Base-by-base conservation (phyloP, 1,139 yeast genomes). In the Ogataea hybrid region DNA sequence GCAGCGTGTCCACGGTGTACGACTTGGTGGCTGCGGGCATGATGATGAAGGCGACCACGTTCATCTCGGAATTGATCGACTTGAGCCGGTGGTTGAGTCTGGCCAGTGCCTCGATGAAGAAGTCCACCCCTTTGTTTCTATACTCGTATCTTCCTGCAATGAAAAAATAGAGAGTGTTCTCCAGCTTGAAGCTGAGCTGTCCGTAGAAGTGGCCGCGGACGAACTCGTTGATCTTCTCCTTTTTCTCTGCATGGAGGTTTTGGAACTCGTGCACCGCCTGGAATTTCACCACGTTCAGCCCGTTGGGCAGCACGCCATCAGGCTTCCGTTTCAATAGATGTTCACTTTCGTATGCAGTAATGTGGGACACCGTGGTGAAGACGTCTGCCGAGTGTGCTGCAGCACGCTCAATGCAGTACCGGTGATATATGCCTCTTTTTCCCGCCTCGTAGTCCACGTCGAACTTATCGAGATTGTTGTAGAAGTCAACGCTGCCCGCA, bases 361-460 rank as follows among this genome's bases (percentile, higher is more conserved):
- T 92, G 59, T 92, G 95, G 16, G 96, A 87, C 12, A 92, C 98
- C 0, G 98, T 92, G 32, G 98, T 92, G 71, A 92, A 92, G 23
- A 92, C 98, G 65, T 92, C 98, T 12, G 96, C 89, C 9, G 94
- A 77, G 62, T 92, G 98, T 16, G 97, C 90, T 6, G 97, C 97
- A 2, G 96, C 89, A 46, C 98, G 77, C 68, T 92, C 98, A 52
- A 92, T 85, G 65, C 98, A 92, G 67, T 92, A 92, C 52, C 98
- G 78, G 62, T 92, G 98, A 66, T 92, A 92, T 54, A 92, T 92
- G 42, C 98, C 98, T 55, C 97, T 74, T 67, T 89, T 90, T 16
- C 98, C 98, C 9, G 97, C 97, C 67, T 92, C 98, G 27, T 94
- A 90, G 63, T 92, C 98, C 37, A 90, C 97, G 60, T 92, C 98